These are phyloP conservation scores for Blastobotrys proliferans DNA, from an alignment of 1,139 yeast species.

Conservation along the genomic window DNA sequence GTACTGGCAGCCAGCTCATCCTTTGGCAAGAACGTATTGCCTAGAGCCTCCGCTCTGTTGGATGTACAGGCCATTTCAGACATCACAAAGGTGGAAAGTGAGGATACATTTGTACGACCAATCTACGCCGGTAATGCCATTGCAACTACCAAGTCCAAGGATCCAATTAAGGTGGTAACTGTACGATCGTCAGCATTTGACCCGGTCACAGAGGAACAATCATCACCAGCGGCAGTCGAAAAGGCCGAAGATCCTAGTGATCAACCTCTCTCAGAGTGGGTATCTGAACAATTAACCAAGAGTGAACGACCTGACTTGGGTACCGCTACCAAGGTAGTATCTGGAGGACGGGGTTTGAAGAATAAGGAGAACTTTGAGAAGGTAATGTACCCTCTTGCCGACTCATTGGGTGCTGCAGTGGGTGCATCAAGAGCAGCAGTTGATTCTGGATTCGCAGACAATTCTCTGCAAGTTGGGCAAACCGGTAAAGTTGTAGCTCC, in stretches of 20 bases:
- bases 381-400: constrained; percentile 78
- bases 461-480: constrained; percentile 97
- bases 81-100: constrained; percentile 60
- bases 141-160: constrained; percentile 72
- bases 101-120: constrained; percentile 81
- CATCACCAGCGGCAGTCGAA: constrained; percentile 47
- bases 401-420: constrained; percentile 80
- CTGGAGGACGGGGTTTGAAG: constrained; percentile 95
- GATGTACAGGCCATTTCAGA: constrained; percentile 90
- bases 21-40: constrained; percentile 80
- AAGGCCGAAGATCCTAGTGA: constrained; percentile 41
- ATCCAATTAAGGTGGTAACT: constrained; percentile 62
- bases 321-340: constrained; percentile 72
- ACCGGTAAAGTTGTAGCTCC: constrained; percentile 98
- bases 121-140: constrained; percentile 95
- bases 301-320: constrained; percentile 91
- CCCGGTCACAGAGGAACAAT: constrained; percentile 43
- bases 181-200: constrained; percentile 84
- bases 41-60: constrained; percentile 79
- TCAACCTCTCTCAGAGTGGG: constrained; percentile 45
- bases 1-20: constrained; percentile 80
- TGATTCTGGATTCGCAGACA: constrained; percentile 92
- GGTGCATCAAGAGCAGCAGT: constrained; percentile 99
- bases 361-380: constrained; percentile 82
- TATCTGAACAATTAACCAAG: constrained; percentile 65